Percentiles rank a stretch among this genome's conserved stretches.
Conservation (phyloP, 208 protist species). For the Leishmania martiniquensis region DNA sequence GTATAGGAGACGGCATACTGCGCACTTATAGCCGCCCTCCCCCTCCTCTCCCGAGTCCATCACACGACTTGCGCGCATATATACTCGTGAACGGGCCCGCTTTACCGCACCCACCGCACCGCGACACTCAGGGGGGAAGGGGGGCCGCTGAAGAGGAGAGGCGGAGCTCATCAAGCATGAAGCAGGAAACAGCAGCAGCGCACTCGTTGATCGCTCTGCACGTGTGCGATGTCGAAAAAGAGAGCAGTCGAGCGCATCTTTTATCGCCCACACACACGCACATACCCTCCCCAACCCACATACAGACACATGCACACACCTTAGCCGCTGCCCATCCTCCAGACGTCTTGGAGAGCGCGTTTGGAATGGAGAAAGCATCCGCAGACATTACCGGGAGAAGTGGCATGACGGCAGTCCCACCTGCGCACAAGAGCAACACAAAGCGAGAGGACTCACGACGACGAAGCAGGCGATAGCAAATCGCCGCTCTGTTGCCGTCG, state of each 20-base stretch:
- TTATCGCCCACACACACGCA: not conserved
- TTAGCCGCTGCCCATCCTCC: not conserved
- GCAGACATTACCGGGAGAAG: not conserved
- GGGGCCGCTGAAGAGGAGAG: not conserved
- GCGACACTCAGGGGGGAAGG: not conserved
- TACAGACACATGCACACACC: not conserved
- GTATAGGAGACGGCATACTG: not conserved
- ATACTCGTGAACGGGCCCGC: not conserved
- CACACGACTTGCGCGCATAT: not conserved
- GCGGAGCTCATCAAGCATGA: not conserved
- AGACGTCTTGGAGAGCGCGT: not conserved
- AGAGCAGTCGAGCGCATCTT: not conserved
- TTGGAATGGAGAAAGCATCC: not conserved
- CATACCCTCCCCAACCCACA: not conserved
- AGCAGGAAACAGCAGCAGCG: not conserved
- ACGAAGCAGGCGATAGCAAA: not conserved
- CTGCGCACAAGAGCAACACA: not conserved
- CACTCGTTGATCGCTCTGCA: not conserved
- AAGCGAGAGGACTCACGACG: not conserved
- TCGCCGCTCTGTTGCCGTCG: not conserved
- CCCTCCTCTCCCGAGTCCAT: not conserved
- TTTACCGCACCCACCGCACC: not conserved
- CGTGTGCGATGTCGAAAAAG: not conserved
- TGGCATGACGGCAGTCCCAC: not conserved
- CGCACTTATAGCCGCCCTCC: not conserved